These are phyloP conservation scores for Alternaria burnsii DNA, from an alignment of 2,329 filamentous ascomycete species.

Conservation along the genomic window DNA sequence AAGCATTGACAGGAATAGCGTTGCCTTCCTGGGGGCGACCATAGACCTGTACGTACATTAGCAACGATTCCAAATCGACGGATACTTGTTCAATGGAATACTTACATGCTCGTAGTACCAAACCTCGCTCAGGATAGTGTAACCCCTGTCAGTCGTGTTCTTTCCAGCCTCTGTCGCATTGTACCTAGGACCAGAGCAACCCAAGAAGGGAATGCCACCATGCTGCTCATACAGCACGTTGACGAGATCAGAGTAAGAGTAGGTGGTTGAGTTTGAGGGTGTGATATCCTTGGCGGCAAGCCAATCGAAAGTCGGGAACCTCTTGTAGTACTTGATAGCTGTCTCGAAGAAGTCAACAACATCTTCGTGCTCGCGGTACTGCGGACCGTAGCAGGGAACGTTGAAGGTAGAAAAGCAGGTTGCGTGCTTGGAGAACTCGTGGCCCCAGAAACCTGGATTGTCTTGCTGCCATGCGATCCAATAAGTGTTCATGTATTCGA, in stretches of 20 bases:
- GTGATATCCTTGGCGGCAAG: constrained; percentile 63
- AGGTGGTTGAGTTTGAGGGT: constrained; percentile 67
- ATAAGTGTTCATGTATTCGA: constrained; percentile 71
- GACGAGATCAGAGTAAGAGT: constrained; percentile 64
- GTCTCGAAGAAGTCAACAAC: constrained; percentile 72
- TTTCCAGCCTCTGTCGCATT: constrained; percentile 67
- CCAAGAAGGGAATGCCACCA: constrained; percentile 67
- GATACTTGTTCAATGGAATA: background rate
- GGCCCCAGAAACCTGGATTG: constrained; percentile 70
- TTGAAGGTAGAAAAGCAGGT: constrained; percentile 75
- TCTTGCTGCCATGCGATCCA: constrained; percentile 68
- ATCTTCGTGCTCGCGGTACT: constrained; percentile 65
- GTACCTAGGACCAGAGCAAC: constrained; percentile 67
- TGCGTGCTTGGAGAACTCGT: constrained; percentile 74
- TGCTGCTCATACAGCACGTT: constrained; percentile 59
- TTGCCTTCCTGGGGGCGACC: constrained; percentile 65
- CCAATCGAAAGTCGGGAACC: constrained; percentile 69
- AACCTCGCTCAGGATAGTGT: constrained; percentile 67
- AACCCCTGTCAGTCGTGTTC: constrained; percentile 64
- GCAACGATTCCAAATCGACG: background rate
- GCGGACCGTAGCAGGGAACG: constrained; percentile 69
- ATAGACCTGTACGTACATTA: constrained; percentile 42
- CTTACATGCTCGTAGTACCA: constrained; percentile 72
- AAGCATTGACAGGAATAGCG: constrained; percentile 58
- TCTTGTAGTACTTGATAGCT: constrained; percentile 64